Evolutionary conservation across 306 rosid species (phyloP).

Genomic region (Prunus dulcis): DNA sequence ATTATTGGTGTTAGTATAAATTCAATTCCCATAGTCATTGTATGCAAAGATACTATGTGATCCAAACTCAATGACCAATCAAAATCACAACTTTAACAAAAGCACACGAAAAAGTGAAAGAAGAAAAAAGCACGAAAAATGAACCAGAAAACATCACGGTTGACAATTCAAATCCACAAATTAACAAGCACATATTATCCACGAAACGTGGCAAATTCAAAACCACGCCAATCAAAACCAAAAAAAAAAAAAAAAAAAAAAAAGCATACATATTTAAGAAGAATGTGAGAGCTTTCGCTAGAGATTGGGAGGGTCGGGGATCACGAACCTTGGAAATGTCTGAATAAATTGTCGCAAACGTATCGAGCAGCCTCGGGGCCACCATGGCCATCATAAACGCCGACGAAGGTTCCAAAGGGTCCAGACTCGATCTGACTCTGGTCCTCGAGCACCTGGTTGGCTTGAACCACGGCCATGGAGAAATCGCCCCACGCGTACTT

Average conservation of each 20-base stretch:
- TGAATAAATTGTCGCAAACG: slow-evolving; percentile 73
- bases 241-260: not conserved
- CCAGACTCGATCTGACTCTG: slow-evolving; percentile 91
- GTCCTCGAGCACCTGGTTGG: slow-evolving; percentile 85
- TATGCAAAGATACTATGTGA: slow-evolving; percentile 23
- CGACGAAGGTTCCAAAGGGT: slow-evolving; percentile 72
- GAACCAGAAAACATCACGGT: slow-evolving; percentile 23
- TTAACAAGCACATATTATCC: not conserved
- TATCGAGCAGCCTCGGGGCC: slow-evolving; percentile 78
- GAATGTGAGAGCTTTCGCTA: not conserved
- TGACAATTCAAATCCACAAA: slow-evolving; percentile 25
- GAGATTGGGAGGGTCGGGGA: slow-evolving; percentile 7
- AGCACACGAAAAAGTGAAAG: slow-evolving; percentile 21
- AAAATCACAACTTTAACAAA: slow-evolving; percentile 22
- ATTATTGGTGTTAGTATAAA: not conserved
- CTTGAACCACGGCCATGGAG: slow-evolving; percentile 89
- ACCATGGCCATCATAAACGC: slow-evolving; percentile 91
- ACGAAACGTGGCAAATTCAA: slow-evolving; percentile 28
- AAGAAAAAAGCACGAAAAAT: slow-evolving; percentile 7
- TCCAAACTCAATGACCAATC: slow-evolving; percentile 21
- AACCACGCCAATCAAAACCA: slow-evolving; percentile 14
- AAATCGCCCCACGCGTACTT: slow-evolving; percentile 68
- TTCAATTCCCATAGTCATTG: not conserved
- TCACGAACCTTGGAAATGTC: slow-evolving; percentile 67
- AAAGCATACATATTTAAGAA: not conserved